Percentiles rank a stretch among this genome's conserved stretches.
Conservation (phyloP, 2,329 filamentous ascomycete species). For the Bipolaris cookei region DNA sequence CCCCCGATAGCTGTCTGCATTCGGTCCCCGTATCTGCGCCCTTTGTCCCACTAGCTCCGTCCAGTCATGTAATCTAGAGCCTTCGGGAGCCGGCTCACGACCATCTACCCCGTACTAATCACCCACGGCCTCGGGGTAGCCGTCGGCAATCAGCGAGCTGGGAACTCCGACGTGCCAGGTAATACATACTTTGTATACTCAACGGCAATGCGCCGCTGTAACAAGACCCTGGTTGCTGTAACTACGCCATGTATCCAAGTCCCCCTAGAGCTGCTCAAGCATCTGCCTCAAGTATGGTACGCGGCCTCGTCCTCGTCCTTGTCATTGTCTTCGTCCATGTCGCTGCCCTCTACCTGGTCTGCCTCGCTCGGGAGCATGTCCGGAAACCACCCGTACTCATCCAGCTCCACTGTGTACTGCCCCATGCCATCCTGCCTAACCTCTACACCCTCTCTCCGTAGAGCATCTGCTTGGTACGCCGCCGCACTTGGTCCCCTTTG, state of each 20-base stretch:
- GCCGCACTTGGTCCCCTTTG: constrained; percentile 55
- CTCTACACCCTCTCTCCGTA: constrained; percentile 56
- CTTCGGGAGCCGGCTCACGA: neutral
- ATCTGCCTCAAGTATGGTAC: constrained; percentile 41
- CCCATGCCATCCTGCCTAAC: constrained; percentile 55
- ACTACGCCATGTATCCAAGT: neutral
- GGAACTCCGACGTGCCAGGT: constrained; percentile 15
- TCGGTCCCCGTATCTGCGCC: constrained; percentile 30
- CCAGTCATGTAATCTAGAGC: neutral
- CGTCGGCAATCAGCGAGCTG: constrained; percentile 23
- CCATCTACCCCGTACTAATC: constrained; percentile 15
- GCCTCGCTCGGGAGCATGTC: constrained; percentile 57
- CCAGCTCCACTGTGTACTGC: constrained; percentile 56
- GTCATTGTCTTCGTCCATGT: constrained; percentile 38
- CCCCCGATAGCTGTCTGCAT: constrained; percentile 37
- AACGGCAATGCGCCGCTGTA: neutral
- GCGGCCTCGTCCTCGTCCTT: constrained; percentile 43
- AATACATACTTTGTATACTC: neutral
- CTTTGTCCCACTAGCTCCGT: constrained; percentile 16
- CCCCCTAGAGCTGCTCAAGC: neutral
- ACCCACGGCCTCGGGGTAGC: constrained; percentile 3
- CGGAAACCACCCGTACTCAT: constrained; percentile 60
- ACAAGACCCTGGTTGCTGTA: constrained; percentile 6
- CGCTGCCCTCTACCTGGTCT: constrained; percentile 42
- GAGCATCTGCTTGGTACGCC: constrained; percentile 54